Percentiles rank a stretch among this genome's conserved stretches.
These are phyloP conservation scores for Cylindrotheca closterium DNA, from an alignment of 108 stramenopile genomes.

Conservation along the genomic window DNA sequence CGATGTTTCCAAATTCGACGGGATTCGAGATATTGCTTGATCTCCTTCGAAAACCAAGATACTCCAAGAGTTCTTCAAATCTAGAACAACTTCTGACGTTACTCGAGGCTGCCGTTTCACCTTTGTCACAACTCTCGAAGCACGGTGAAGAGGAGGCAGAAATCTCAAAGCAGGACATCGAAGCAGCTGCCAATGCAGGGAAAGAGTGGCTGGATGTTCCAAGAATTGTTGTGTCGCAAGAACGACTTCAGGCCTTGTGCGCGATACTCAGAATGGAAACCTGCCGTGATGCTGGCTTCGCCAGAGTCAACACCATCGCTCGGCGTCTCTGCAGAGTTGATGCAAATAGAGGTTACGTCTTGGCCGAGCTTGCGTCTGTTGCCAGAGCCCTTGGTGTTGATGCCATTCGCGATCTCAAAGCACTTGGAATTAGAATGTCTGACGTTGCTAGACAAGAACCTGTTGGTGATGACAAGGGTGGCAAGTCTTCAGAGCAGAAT, in stretches of 20 bases:
- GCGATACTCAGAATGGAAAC: slow-evolving; percentile 72
- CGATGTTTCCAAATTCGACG: slow-evolving; percentile 11
- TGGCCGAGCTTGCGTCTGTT: slow-evolving; percentile 63
- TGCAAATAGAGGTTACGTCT: slow-evolving; percentile 47
- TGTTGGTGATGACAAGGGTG: background rate
- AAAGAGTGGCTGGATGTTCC: slow-evolving; percentile 81
- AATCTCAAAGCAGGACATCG: slow-evolving; percentile 49
- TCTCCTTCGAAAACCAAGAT: slow-evolving; percentile 60
- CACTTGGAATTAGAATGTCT: slow-evolving; percentile 61
- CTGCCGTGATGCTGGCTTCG: slow-evolving; percentile 74
- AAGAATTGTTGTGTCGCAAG: slow-evolving; percentile 54
- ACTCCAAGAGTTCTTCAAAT: slow-evolving; percentile 66
- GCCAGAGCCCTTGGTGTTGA: slow-evolving; percentile 69
- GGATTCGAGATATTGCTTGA: slow-evolving; percentile 67
- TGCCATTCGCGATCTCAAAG: slow-evolving; percentile 71
- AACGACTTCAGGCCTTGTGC: slow-evolving; percentile 66
- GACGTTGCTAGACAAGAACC: slow-evolving; percentile 28
- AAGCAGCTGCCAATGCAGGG: slow-evolving; percentile 46
- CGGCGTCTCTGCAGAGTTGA: slow-evolving; percentile 74
- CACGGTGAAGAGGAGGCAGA: slow-evolving; percentile 53
- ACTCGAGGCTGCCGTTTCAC: slow-evolving; percentile 68
- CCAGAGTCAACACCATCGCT: slow-evolving; percentile 73
- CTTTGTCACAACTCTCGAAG: slow-evolving; percentile 72
- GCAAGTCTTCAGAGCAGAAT: background rate
- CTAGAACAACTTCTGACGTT: slow-evolving; percentile 78